Conservation (phyloP, 345 rosid species). For the Raphanus raphanistrum region DNA sequence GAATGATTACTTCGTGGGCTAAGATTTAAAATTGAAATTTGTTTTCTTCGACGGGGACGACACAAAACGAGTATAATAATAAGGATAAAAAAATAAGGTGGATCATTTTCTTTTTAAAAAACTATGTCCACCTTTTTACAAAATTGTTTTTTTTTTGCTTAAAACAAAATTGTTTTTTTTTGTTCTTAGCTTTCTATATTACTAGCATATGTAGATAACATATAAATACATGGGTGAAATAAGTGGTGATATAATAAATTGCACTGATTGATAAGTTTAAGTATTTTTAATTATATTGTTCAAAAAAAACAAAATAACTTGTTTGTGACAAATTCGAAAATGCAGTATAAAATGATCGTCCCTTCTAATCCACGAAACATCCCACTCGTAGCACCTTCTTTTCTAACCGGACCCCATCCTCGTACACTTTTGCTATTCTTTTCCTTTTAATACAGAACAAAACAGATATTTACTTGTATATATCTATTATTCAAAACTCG, state of each 20-base stretch:
- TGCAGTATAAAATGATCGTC: constrained; percentile 33
- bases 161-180: too few species aligned
- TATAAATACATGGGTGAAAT: background rate
- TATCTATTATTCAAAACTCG: background rate
- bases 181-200: background rate
- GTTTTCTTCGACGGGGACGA: background rate
- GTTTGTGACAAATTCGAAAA: background rate
- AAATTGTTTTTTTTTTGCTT: too few species aligned
- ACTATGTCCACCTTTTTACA: background rate
- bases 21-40: constrained; percentile 8
- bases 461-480: background rate
- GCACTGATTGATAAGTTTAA: background rate
- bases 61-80: background rate
- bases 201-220: background rate
- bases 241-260: background rate
- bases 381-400: constrained; percentile 24
- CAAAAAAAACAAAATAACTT: background rate
- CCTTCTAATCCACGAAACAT: constrained; percentile 42
- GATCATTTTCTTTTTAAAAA: background rate
- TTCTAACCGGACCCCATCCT: constrained; percentile 36
- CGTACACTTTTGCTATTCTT: constrained; percentile 35
- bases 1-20: constrained; percentile 40
- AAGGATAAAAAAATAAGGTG: background rate
- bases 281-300: background rate
- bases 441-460: constrained; percentile 6